Evolutionary conservation across 1,284 basidiomycete genomes (phyloP), one percentile per base, ranked within the genome.

Genomic region (Thelephora terrestris): DNA sequence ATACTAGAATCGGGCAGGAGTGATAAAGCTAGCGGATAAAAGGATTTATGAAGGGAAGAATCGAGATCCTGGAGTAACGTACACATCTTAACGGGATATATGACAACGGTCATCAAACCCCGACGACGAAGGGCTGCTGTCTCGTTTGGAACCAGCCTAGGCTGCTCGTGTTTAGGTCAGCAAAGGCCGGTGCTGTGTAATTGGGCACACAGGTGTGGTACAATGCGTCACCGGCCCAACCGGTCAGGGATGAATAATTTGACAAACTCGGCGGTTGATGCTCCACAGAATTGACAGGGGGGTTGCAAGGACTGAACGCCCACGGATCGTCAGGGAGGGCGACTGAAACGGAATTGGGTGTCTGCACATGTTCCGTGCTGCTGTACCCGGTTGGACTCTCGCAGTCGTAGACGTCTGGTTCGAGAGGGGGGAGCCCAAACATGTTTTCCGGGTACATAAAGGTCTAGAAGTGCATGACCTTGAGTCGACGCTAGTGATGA

Each of bases 231-330:
- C 59, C 60, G 21, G 58, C 59, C 62, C 62, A 64, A 25, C 57
- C 58, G 21, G 57, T 58, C 38, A 62, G 55, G n/a, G 62, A 60
- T 25, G 62, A 63, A 45, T 63, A 64, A 3, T 57, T 56, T 25
- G 61, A 60, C 39, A 42, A 20, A 21, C 20, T 23, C 20, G 39
- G 40, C 55, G 53, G 27, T 51, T 52, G 10, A 51, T 49, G 42
- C 36, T 49, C 45, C 52, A 49, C 48, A 51, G 45, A 43, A 50
- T 35, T 46, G 50, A 53, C 46, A 47, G 38, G 45, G 53, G 52
- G 49, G 47, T 47, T 3, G 51, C 47, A 32, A 46, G 17, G 24
- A 25, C 36, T 23, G 49, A 38, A 16, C 40, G 18, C 37, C 43
- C 42, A 40, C 50, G 51, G 52, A 43, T 48, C 21, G 39, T 46